Evolutionary conservation across 2,329 filamentous ascomycete species (phyloP), one percentile per base, ranked within the genome.

Genomic region (Ilyonectria sp.): DNA sequence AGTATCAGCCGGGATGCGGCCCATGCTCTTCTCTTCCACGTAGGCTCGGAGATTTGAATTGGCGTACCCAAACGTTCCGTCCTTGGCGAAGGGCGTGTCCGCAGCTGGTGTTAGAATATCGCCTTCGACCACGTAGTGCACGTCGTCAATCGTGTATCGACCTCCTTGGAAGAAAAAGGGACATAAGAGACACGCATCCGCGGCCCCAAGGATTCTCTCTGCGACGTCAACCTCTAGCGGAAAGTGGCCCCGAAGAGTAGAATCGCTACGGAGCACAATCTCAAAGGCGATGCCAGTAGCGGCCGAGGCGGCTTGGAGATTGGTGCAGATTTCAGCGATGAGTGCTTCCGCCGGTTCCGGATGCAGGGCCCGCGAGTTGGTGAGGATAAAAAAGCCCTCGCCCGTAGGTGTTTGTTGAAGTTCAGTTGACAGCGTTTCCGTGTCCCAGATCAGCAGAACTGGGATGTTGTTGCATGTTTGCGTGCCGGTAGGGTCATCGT

Each of bases 161-260:
- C 88, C 87, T 7, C 88, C 88, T 69, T 90, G 87, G 3, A 85
- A 78, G 74, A 90, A 90, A 75, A 89, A 89, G 0, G 88, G 88
- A 0, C 86, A 86, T 0, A 90, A 77, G 2, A 90, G 79, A 82
- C 86, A 87, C 0, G 83, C 86, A 67, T 89, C 86, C 1, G 82
- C 81, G 1, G 79, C 73, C 0, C 87, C 87, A 1, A 89, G 80
- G 1, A 86, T 84, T 1, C 79, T 77, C 63, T 87, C 83, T 0
- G 83, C 85, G 0, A 84, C 85, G 58, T 89, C 85, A 0, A 84
- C 80, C 73, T 89, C 87, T 0, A 86, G 77, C 0, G 87, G 87
- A 33, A 89, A 89, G 58, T 90, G 87, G 0, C 87, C 87, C 2
- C 87, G 80, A 0, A 89, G 74, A 0, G 87, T 90, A 6, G 86